Evolutionary conservation across 73 alveolate genomes (phyloP).

Genomic region (Symbiodinium natans): DNA sequence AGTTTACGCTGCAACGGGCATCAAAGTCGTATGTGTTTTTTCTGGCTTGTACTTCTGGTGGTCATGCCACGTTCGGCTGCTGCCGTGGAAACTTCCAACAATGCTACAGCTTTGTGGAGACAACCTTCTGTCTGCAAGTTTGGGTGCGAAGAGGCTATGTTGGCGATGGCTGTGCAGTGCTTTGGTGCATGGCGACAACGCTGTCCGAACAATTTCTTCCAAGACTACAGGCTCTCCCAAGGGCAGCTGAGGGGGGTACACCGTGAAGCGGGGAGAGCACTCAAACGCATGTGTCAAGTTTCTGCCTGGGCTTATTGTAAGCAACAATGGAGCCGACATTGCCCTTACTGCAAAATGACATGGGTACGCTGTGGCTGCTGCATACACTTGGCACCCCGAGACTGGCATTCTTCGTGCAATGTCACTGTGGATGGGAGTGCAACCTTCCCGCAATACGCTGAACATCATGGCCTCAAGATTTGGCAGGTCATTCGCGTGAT

Average conservation of each 20-base stretch:
- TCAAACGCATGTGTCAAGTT: background rate
- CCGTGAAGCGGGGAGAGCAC: background rate
- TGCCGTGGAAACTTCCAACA: background rate
- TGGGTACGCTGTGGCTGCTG: background rate
- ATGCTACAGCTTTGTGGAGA: background rate
- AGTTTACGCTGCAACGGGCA: background rate
- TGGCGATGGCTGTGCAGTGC: background rate
- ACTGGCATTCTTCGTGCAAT: background rate
- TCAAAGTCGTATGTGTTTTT: background rate
- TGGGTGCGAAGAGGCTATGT: background rate
- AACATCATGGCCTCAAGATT: background rate
- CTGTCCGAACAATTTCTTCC: background rate
- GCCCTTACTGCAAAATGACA: background rate
- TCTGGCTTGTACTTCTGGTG: background rate
- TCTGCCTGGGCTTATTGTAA: background rate
- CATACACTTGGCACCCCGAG: background rate
- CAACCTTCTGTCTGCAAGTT: background rate
- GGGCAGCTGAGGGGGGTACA: background rate
- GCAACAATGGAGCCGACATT: background rate
- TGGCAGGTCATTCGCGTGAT: background rate
- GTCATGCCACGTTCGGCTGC: background rate
- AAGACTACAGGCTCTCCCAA: background rate
- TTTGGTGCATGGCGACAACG: background rate
- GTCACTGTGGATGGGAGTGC: background rate
- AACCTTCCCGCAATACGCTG: background rate